Conservation (phyloP, 2,329 filamentous ascomycete genomes). For the Scedosporium dehoogii region DNA sequence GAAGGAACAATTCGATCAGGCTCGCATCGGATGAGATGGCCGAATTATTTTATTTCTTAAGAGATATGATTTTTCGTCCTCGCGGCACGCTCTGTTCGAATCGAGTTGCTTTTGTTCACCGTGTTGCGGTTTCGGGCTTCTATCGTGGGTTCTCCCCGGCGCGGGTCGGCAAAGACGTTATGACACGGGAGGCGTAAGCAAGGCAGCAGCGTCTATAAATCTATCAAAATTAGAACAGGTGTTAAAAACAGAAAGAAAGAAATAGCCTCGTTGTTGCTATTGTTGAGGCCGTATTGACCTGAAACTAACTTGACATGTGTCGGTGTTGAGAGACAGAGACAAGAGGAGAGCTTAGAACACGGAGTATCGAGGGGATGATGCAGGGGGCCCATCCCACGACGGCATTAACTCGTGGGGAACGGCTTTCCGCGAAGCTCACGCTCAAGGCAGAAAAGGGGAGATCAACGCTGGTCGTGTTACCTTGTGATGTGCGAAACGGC, state of each 20-base stretch:
- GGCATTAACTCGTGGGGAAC: not conserved
- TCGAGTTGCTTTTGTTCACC: not conserved
- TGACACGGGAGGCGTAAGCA: not conserved
- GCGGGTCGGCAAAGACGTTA: not conserved
- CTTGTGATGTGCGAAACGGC: not conserved
- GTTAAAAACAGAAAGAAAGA: not conserved
- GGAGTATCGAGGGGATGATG: not conserved
- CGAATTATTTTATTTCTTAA: not conserved
- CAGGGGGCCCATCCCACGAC: not conserved
- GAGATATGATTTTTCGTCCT: not conserved
- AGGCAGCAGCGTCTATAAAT: not conserved
- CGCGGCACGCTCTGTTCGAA: not conserved
- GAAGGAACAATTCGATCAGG: not conserved
- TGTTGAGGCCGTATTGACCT: too few species aligned
- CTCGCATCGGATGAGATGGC: not conserved
- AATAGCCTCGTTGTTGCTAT: not conserved
- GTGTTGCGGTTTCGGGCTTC: not conserved
- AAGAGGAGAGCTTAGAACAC: not conserved
- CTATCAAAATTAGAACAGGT: not conserved
- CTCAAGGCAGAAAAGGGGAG: not conserved
- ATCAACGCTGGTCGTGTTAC: not conserved
- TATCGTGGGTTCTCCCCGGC: not conserved
- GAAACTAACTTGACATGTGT: too few species aligned
- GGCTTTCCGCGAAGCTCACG: not conserved
- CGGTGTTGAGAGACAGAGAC: not conserved